phyloP scores from a whole-genome alignment of 768 basidiomycete genomes.

The Chalciporus piperatus region DNA sequence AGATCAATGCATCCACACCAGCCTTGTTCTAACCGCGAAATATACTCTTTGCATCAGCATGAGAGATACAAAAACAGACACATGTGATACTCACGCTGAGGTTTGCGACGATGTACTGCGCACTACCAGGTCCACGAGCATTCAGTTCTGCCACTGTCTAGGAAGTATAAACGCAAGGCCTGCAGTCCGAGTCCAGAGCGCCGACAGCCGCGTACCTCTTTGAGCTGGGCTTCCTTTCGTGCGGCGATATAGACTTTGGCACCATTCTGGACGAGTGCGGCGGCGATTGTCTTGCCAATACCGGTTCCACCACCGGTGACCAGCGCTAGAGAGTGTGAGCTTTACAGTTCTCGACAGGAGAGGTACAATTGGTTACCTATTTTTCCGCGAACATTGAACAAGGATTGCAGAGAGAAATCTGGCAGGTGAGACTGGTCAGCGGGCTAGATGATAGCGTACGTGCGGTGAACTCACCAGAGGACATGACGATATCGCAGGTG shows the following conservation, averaged over 20 bases:
- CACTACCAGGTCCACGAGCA: constrained; percentile 54
- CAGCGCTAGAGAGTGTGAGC: constrained; percentile 45
- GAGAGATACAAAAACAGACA: background rate
- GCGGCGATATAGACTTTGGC: constrained; percentile 89
- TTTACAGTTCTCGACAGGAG: background rate
- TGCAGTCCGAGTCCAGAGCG: constrained; percentile 21
- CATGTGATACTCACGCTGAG: constrained; percentile 51
- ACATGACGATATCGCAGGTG: constrained; percentile 9
- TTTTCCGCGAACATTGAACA: constrained; percentile 70
- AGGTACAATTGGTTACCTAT: constrained; percentile 45
- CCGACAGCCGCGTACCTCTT: constrained; percentile 53
- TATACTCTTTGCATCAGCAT: background rate
- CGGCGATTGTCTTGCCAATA: constrained; percentile 82
- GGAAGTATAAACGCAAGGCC: background rate
- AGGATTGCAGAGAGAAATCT: constrained; percentile 52
- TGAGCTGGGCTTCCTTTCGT: constrained; percentile 74
- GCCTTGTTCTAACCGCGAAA: constrained; percentile 56
- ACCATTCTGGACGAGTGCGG: constrained; percentile 80
- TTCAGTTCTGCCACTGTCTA: constrained; percentile 61
- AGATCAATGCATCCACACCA: constrained; percentile 72
- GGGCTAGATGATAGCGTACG: background rate
- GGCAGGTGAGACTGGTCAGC: background rate
- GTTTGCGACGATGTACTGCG: constrained; percentile 73
- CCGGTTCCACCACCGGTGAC: constrained; percentile 85
- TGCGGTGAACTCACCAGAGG: constrained; percentile 5